A percentile compares a stretch with the other conserved stretches of the same genome.
Evolutionary conservation across 2,329 filamentous ascomycete species (phyloP).

Genomic region (Aspergillus awamori): DNA sequence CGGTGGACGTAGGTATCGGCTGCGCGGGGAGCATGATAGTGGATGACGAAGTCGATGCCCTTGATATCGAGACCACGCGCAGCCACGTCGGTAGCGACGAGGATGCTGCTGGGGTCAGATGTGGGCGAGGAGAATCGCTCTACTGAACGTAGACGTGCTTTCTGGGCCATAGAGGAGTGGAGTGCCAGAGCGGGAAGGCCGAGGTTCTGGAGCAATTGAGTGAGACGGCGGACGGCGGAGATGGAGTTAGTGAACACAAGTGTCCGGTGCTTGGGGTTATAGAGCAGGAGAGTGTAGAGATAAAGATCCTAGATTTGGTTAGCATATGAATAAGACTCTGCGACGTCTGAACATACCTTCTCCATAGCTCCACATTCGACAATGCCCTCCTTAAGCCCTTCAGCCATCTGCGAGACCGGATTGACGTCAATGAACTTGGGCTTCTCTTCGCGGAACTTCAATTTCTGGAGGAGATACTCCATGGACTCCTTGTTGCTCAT

Average conservation of each 20-base stretch:
- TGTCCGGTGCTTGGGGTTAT: slow-evolving; percentile 78
- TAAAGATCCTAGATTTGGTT: slow-evolving; percentile 71
- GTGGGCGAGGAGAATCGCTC: slow-evolving; percentile 77
- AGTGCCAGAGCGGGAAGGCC: slow-evolving; percentile 74
- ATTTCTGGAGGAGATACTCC: slow-evolving; percentile 87
- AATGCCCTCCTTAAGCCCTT: slow-evolving; percentile 81
- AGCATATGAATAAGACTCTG: background rate
- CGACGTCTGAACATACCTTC: slow-evolving; percentile 61
- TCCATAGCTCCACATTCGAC: slow-evolving; percentile 92
- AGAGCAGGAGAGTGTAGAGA: slow-evolving; percentile 81
- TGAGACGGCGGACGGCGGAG: slow-evolving; percentile 81
- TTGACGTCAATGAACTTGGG: slow-evolving; percentile 94
- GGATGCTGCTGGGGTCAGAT: slow-evolving; percentile 62
- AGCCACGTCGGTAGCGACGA: slow-evolving; percentile 91
- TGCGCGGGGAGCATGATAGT: slow-evolving; percentile 91
- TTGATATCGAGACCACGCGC: slow-evolving; percentile 93
- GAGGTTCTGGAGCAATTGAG: slow-evolving; percentile 81
- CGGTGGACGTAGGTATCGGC: slow-evolving; percentile 95
- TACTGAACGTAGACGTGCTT: slow-evolving; percentile 87
- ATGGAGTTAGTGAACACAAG: slow-evolving; percentile 97
- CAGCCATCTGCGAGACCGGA: slow-evolving; percentile 84
- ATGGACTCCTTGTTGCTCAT: slow-evolving; percentile 78
- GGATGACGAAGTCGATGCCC: slow-evolving; percentile 82
- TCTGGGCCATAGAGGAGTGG: slow-evolving; percentile 94
- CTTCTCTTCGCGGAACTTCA: slow-evolving; percentile 81